A percentile compares a stretch with the other conserved stretches of the same genome.
These are phyloP conservation scores for Fusarium nurragi DNA, from an alignment of 2,329 filamentous ascomycete species.

Conservation along the genomic window DNA sequence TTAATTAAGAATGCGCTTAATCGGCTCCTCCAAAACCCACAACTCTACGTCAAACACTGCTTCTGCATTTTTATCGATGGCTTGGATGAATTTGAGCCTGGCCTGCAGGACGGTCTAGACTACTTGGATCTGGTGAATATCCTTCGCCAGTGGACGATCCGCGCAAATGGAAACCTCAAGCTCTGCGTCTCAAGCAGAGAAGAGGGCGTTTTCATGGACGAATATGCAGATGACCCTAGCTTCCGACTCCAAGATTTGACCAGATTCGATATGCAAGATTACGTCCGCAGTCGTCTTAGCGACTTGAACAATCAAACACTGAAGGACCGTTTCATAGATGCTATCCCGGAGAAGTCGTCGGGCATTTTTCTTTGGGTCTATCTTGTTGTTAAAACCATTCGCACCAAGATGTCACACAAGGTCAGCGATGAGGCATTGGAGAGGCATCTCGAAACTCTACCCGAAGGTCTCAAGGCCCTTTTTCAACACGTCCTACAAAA, in stretches of 20 bases:
- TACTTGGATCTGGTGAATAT: neutral
- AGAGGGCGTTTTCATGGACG: neutral
- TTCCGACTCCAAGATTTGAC: neutral
- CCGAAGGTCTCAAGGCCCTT: neutral
- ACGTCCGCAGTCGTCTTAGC: rapidly evolving
- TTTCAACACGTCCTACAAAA: neutral
- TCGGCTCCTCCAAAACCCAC: rapidly evolving
- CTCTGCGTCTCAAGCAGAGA: neutral
- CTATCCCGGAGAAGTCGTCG: rapidly evolving
- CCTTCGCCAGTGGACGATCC: neutral
- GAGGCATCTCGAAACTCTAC: neutral
- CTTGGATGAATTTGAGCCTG: neutral
- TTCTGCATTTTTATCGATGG: neutral
- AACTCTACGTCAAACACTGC: rapidly evolving
- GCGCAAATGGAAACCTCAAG: rapidly evolving
- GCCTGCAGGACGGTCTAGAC: neutral
- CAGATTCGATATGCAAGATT: neutral
- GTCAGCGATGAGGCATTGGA: neutral
- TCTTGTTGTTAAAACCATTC: neutral
- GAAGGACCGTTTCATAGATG: rapidly evolving
- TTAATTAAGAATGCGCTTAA: rapidly evolving
- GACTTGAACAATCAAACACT: neutral
- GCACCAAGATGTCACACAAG: neutral
- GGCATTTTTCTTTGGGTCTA: neutral
- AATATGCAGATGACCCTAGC: rapidly evolving